Base-by-base conservation (phyloP, 768 basidiomycete species). In the Phlebiopsis gigantea region DNA sequence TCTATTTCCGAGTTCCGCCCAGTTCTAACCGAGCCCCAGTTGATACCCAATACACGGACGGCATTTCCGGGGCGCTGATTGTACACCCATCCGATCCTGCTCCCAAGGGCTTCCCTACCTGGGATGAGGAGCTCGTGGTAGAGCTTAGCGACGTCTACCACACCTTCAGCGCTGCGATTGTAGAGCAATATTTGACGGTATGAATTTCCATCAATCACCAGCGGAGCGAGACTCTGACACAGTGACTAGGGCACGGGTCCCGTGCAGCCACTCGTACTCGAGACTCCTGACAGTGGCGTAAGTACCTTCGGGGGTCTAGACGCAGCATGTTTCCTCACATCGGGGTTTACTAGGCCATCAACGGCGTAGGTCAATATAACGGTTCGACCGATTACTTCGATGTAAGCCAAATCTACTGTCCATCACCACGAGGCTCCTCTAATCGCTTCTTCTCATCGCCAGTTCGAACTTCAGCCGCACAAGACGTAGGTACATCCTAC, bases 11-110 rank as follows among this genome's bases (percentile, higher is more conserved):
- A 8, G 17, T 55, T 64, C 58, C 21, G 25, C 31, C 41, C n/a
- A n/a, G n/a, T n/a, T n/a, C n/a, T n/a, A n/a, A n/a, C n/a, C n/a
- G n/a, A n/a, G n/a, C 19, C 24, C 22, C 31, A 68, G 67, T 25
- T 56, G 58, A 60, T n/a, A 71, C 64, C 29, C 67, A 70, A 50
- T 77, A 77, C 60, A 80, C 77, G 9, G 80, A 81, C 49, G 80
- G 80, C 14, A 68, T 80, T 52, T 73, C 72, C n/a, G 81, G 79
- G 0, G 75, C 78, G 21, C 58, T 82, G 31, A 63, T 81, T 29
- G 72, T 81, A 0, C 77, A 81, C 60, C 71, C 74, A 1, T 71
- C 73, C 28, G 64, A 60, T 24, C 68, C 75, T 25, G 62, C 68
- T 19, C 67, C 68, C 45, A 59, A 67, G 26, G 62, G 65, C 14